Percentiles rank a stretch among this genome's conserved stretches.
Conservation (phyloP, 2,329 filamentous ascomycete genomes). For the Alternaria tenuissima region DNA sequence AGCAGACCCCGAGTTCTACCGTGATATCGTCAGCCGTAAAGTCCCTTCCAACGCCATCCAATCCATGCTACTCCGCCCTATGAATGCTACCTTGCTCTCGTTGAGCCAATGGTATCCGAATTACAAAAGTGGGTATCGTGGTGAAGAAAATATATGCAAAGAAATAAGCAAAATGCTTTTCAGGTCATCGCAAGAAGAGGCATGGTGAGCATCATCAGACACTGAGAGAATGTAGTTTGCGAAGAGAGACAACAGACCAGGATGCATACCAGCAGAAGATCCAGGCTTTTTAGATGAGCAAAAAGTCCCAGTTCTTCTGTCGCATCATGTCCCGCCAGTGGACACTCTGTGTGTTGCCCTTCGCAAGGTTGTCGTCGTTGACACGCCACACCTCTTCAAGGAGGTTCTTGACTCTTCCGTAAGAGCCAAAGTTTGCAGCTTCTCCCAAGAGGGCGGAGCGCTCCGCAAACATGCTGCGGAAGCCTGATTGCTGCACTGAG, state of each 20-base stretch:
- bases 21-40: conserved; percentile 39
- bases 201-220: conserved; percentile 16
- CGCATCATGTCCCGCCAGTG: conserved; percentile 97
- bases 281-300: conserved; percentile 72
- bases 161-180: conserved; percentile 41
- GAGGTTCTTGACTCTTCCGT: conserved; percentile 81
- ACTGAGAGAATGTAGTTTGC: conserved; percentile 33
- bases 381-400: conserved; percentile 82
- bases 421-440: conserved; percentile 79
- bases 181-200: conserved; percentile 16
- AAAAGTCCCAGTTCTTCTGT: conserved; percentile 89
- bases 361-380: conserved; percentile 68
- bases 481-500: conserved; percentile 74
- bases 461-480: conserved; percentile 80
- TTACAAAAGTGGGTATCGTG: conserved; percentile 53
- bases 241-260: conserved; percentile 41
- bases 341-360: conserved; percentile 69
- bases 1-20: conserved; percentile 15
- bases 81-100: conserved; percentile 33
- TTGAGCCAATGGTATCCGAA: conserved; percentile 41
- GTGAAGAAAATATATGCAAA: conserved; percentile 49
- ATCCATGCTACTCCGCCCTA: conserved; percentile 33
- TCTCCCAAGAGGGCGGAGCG: conserved; percentile 79
- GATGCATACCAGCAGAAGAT: conserved; percentile 49
- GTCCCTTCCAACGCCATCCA: conserved; percentile 38